phyloP scores from a whole-genome alignment of 2,329 filamentous ascomycete species.

The Fusarium anguioides region DNA sequence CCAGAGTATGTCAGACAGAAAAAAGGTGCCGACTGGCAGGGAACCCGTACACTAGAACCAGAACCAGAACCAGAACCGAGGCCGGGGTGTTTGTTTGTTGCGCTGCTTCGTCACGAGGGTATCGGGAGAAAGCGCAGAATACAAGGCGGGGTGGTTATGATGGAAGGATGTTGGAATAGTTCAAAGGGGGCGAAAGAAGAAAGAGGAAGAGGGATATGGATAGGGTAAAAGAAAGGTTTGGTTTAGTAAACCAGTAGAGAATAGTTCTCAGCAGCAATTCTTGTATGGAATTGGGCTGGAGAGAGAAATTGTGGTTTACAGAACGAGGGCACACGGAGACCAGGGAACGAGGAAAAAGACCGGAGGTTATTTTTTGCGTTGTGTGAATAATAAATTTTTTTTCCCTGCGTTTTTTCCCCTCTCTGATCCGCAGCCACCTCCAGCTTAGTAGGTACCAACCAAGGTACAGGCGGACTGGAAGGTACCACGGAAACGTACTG shows the following conservation, averaged over 20 bases:
- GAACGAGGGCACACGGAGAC: constrained; percentile 45
- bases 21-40: constrained; percentile 25
- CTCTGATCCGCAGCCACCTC: constrained; percentile 20
- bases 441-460: no score
- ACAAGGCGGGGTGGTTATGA: constrained; percentile 21
- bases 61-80: constrained; percentile 14
- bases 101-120: constrained; percentile 31
- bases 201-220: constrained; percentile 13
- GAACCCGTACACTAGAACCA: constrained; percentile 1
- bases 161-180: constrained; percentile 8
- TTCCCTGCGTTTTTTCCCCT: constrained; percentile 45
- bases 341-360: constrained; percentile 44
- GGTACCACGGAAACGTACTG: constrained; percentile 28
- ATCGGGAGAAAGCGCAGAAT: constrained; percentile 25
- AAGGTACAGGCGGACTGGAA: constrained; percentile 5
- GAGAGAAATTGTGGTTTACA: constrained; percentile 45
- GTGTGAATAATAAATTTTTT: constrained; percentile 58
- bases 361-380: constrained; percentile 53
- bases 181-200: constrained; percentile 13
- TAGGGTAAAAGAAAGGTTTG: constrained; percentile 1
- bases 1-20: constrained; percentile 23
- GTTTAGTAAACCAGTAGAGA: constrained; percentile 18
- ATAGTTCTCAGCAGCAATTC: constrained; percentile 44
- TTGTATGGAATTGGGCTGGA: constrained; percentile 44
- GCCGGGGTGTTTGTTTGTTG: constrained; percentile 19